Base-by-base conservation (phyloP, 768 basidiomycete species). In the Tulasnella sp. region DNA sequence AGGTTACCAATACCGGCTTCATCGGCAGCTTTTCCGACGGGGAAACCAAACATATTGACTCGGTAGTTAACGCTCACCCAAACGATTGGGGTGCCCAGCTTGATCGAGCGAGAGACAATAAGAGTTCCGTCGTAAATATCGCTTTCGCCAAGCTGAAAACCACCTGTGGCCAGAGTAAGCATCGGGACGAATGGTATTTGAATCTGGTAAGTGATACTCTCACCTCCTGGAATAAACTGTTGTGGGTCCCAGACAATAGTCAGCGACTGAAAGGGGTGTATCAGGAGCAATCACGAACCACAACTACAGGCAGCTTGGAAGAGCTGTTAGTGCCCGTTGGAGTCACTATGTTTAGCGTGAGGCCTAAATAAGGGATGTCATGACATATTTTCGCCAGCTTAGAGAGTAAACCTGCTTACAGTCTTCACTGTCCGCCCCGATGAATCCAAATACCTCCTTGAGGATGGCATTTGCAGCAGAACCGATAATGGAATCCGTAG, bases 1-100 rank as follows among this genome's bases (percentile, higher is more conserved):
- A 84, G 81, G 77, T 85, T 85, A 70, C 57, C 61, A 20, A 70
- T 55, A 77, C 75, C 75, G 11, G 32, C 79, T 18, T 44, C 74
- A 15, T 76, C 40, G 37, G 72, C 79, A 16, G 69, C 75, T 44
- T 79, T 76, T 20, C 79, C 72, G 32, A 35, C 75, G 40, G 76
- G 55, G 46, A 79, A 79, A 37, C 75, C 75, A 71, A 77, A 77
- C 35, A 77, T 40, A n/a, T 51, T 70, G 26, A 70, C 32, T 6
- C 88, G 83, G 81, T 89, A 89, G 79, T 90, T 90, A 85, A 89
- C 86, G 48, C 86, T 86, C 2, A 88, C 88, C 79, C 86, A 89
- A 4, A 89, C 84, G 23, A 89, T 83, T 5, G 88, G 88, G 72
- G 87, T 81, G 9, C 84, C 85, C 18, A 88, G 80, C 40, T 82